phyloP scores from a whole-genome alignment of 495 filamentous ascomycete species.

The Podospora sp. region DNA sequence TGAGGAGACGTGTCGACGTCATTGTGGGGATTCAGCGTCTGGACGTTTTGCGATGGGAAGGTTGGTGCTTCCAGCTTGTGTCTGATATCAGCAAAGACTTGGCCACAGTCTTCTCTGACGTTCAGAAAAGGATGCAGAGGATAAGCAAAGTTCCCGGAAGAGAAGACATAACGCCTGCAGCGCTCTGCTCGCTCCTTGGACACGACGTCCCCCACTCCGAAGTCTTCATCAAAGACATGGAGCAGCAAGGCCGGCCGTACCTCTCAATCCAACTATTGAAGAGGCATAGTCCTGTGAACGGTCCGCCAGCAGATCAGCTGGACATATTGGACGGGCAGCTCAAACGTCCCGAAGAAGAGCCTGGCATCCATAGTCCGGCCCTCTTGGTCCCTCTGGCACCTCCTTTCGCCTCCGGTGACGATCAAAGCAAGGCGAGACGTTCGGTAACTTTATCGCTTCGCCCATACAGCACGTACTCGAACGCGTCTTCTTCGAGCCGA shows the following conservation, averaged over 20 bases:
- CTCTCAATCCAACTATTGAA: not conserved
- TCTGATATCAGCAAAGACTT: not conserved
- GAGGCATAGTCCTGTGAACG: no score
- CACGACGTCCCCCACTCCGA: not conserved
- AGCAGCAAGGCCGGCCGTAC: not conserved
- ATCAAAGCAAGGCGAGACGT: no score
- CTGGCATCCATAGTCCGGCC: no score
- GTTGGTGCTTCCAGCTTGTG: constrained; percentile 2
- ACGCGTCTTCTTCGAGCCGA: no score
- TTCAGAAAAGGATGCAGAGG: not conserved
- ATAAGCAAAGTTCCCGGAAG: not conserved
- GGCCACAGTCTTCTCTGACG: not conserved
- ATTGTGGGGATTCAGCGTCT: not conserved
- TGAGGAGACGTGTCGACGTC: not conserved
- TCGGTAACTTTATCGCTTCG: no score
- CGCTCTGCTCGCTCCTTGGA: not conserved
- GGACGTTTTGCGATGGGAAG: not conserved
- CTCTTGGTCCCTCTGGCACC: no score
- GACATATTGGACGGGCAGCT: no score
- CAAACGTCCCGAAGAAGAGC: no score
- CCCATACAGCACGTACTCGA: no score
- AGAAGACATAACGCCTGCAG: not conserved
- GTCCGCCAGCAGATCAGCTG: no score
- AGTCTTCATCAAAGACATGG: not conserved
- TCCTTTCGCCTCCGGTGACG: no score